Evolutionary conservation across 2,329 filamentous ascomycete species (phyloP), one percentile per base, ranked within the genome.

Genomic region (Exophiala sp.): DNA sequence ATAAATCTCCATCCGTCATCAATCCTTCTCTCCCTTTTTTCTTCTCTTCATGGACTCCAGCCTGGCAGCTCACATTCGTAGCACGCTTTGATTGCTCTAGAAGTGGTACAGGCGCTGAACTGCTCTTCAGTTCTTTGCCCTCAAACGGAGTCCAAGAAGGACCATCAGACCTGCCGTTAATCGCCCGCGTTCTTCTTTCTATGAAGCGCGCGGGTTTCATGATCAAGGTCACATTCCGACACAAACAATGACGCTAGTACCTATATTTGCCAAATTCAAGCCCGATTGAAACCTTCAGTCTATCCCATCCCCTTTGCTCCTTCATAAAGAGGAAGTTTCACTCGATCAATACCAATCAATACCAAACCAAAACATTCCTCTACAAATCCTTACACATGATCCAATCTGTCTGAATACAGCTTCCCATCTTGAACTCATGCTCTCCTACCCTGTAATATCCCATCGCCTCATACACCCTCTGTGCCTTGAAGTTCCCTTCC

Each of bases 61-160:
- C 56, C 32, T 58, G 56, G 56, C 56, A 39, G 56, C 56, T 58
- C 56, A 56, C 56, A 58, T 34, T 56, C 53, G 19, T 19, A 52
- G 47, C 48, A 50, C 37, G 10, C 29, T n/a, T 24, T 22, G 21
- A 41, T 56, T 56, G 49, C 53, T 51, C 41, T 23, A 32, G 55
- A 53, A 48, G 55, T 58, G 55, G 52, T 55, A 43, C 34, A 13
- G 34, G 34, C 34, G 19, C 11, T 19, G 34, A 37, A 18, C 16
- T 43, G 42, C 47, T 21, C 23, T 52, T 38, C 35, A 29, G 39
- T 50, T 45, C 38, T 11, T 22, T 45, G 27, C 29, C 11, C 22
- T 5, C 40, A 21, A 54, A 47, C 53, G 48, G 52, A 50, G 56
- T 53, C 50, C 22, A 56, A 50, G 56, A 34, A 47, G 48, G 50